phyloP scores from a whole-genome alignment of 345 rosid genomes.

The Jatropha curcas region DNA sequence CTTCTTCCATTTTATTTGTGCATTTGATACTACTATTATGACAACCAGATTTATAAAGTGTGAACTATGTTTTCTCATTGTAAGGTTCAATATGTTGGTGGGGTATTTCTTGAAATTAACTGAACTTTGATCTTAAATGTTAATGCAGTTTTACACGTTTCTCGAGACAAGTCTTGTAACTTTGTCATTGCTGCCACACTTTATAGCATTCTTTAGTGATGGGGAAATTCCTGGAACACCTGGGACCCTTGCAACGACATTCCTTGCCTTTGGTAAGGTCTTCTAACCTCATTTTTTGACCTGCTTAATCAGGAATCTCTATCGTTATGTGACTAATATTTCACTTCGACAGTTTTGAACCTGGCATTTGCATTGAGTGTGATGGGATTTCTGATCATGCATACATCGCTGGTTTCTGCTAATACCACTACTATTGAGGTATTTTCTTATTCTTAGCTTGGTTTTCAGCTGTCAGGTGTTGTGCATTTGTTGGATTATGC shows the following conservation, averaged over 20 bases:
- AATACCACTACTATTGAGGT: slow-evolving; percentile 99
- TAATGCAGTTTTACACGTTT: slow-evolving; percentile 92
- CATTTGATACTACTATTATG: not conserved
- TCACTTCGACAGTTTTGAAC: slow-evolving; percentile 67
- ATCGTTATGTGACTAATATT: slow-evolving; percentile 15
- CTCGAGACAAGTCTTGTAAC: slow-evolving; percentile 90
- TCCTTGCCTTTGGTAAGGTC: slow-evolving; percentile 85
- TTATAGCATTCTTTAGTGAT: slow-evolving; percentile 86
- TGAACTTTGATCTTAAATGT: slow-evolving; percentile 17
- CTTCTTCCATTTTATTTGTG: not conserved
- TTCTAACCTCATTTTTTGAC: slow-evolving; percentile 1
- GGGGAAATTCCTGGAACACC: slow-evolving; percentile 96
- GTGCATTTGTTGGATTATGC: not conserved
- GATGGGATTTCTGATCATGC: slow-evolving; percentile 93
- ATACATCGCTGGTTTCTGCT: slow-evolving; percentile 72
- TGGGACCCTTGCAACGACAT: slow-evolving; percentile 89
- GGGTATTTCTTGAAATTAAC: not conserved
- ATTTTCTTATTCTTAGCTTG: slow-evolving; percentile 16
- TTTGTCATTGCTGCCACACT: slow-evolving; percentile 77
- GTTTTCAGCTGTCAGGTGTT: not conserved
- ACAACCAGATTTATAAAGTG: not conserved
- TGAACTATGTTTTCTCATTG: not conserved
- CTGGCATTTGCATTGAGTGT: slow-evolving; percentile 95
- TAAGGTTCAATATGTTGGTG: not conserved
- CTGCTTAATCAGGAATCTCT: not conserved